Evolutionary conservation across 805 yeast genomes (phyloP).

Genomic region (Cyberlindnera saturnus): DNA sequence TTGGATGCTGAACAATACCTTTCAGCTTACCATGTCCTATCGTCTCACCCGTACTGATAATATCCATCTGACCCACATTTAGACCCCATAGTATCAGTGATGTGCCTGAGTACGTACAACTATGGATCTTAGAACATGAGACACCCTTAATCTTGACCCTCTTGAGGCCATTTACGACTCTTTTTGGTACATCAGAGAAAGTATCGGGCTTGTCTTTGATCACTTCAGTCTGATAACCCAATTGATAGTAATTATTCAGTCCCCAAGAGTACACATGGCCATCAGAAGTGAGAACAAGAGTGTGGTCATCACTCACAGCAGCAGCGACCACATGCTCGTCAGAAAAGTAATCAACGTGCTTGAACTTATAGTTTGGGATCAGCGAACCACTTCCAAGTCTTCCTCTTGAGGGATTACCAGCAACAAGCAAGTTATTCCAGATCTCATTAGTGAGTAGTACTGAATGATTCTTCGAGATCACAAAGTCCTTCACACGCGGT

Average conservation of each 20-base stretch:
- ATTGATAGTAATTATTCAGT: conserved; percentile 55
- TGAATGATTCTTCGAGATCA: conserved; percentile 62
- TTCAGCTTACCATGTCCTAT: conserved; percentile 25
- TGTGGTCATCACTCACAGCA: conserved; percentile 61
- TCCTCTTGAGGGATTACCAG: conserved; percentile 69
- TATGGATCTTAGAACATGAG: conserved; percentile 62
- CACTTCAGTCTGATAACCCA: conserved; percentile 44
- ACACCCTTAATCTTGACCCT: conserved; percentile 21
- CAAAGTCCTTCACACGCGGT: conserved; percentile 42
- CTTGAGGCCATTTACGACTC: conserved; percentile 22
- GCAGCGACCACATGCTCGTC: conserved; percentile 29
- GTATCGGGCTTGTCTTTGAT: conserved; percentile 21
- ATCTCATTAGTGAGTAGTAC: conserved; percentile 47
- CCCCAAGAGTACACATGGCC: conserved; percentile 80
- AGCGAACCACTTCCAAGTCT: conserved; percentile 56
- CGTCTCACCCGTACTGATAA: conserved; percentile 28
- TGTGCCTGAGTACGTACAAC: conserved; percentile 48
- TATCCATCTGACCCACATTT: conserved; percentile 78
- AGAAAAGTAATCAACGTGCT: conserved; percentile 34
- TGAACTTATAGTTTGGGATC: conserved; percentile 38
- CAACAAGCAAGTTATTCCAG: conserved; percentile 42
- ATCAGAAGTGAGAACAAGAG: conserved; percentile 46
- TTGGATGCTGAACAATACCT: conserved; percentile 38
- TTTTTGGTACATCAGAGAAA: conserved; percentile 24
- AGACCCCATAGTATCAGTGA: conserved; percentile 68